Evolutionary conservation across 306 rosid genomes (phyloP).

Genomic region (Vigna nakashimae): DNA sequence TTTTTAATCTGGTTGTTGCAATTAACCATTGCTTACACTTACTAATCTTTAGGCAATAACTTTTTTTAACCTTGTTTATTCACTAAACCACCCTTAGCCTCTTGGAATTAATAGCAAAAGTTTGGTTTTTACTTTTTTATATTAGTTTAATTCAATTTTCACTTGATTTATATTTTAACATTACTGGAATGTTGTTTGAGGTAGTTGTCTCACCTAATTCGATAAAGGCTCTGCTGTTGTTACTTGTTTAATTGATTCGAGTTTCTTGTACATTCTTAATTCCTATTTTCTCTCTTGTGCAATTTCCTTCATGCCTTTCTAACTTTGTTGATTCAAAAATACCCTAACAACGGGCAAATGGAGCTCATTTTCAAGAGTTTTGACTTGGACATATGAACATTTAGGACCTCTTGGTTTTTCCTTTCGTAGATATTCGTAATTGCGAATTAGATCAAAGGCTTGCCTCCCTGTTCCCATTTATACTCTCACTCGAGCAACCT

Average conservation of each 20-base stretch:
- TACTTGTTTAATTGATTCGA: constrained; percentile 2
- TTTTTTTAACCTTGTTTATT: background rate
- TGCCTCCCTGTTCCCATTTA: background rate
- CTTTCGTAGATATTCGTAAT: background rate
- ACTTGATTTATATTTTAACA: constrained; percentile 2
- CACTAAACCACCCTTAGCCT: background rate
- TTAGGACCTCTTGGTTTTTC: constrained; percentile 27
- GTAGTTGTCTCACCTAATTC: no score
- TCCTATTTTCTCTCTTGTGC: constrained; percentile 5
- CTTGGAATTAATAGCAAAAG: background rate
- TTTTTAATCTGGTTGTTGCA: background rate
- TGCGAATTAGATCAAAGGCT: background rate
- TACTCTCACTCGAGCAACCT: background rate
- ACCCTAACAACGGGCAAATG: background rate
- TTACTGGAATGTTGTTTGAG: background rate
- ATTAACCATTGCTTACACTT: constrained; percentile 15
- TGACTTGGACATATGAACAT: background rate
- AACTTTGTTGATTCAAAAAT: background rate
- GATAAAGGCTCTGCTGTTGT: background rate
- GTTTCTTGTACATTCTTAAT: background rate
- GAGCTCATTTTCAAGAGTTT: background rate
- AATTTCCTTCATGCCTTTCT: constrained; percentile 2
- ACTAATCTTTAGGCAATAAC: background rate
- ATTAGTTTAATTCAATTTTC: background rate
- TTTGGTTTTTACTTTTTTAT: background rate